Evolutionary conservation across 164 flowering plant species (phyloP), one percentile per base, ranked within the genome.

Genomic region (Annona squamosa): DNA sequence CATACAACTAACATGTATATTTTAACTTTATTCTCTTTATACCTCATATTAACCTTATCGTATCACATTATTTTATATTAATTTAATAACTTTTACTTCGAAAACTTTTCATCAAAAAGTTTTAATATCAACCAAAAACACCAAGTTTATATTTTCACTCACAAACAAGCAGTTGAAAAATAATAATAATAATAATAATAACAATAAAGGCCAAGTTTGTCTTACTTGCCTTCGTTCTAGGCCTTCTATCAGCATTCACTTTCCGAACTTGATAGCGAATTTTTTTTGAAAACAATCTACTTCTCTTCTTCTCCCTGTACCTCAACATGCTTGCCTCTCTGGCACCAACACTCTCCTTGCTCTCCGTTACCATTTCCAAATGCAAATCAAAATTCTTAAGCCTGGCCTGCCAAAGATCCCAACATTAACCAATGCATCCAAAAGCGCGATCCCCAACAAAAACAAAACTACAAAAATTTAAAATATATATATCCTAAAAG

Each of bases 211-310:
- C 47, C 0, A 19, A 61, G 3, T 75, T 74, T 61, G 72, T 75
- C 80, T 70, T 26, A 26, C 37, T 26, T 79, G 76, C 99, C 97
- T 94, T 90, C 90, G 88, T 90, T 83, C 99, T 85, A 67, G 99
- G 97, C 76, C 97, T 93, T 84, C 81, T 88, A 84, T 94, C 97
- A 0, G 97, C 97, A 71, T 92, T 94, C 87, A 89, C 91, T 84
- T 95, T 93, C 64, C 98, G 74, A 69, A 93, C 97, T 71, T 95
- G 86, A 73, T 91, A 95, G 70, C 98, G 85, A 77, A 95, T 93
- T 84, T 90, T 95, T 86, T 95, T 95, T 2, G 94, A 88, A 84
- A 91, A 90, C n/a, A 95, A 89, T 0, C 96, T 86, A 0, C 82
- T 87, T 57, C 93, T 88, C 5, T 93, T 79, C 74, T 93, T 95